Base-by-base conservation (phyloP, 441 rosid genomes). In the Breynia disticha region DNA sequence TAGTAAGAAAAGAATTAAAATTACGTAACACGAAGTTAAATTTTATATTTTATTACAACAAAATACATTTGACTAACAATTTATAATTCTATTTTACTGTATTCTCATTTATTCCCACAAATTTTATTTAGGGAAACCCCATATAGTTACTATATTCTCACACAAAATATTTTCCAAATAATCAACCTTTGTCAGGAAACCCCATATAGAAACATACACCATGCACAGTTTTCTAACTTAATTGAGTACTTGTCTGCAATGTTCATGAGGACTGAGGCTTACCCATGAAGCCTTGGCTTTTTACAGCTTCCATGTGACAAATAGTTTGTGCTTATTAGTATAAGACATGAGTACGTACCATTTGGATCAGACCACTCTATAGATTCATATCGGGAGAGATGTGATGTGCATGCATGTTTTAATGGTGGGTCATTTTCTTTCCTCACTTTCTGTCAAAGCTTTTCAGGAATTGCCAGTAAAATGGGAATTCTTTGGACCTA, bases 151-250 rank as follows among this genome's bases (percentile, higher is more conserved):
- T n/a, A n/a, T n/a, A n/a, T n/a, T n/a, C n/a, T n/a, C n/a, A n/a
- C n/a, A n/a, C n/a, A n/a, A n/a, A n/a, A n/a, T n/a, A n/a, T n/a
- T n/a, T n/a, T n/a, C n/a, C n/a, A 28, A 28, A 59, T 60, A 60
- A 69, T 64, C 55, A 44, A 56, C 50, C 46, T 44, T 66, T 56
- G 68, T 46, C 42, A 64, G 54, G 60, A 72, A 69, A 71, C 70
- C 74, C 68, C 70, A 37, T 57, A 50, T 68, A 67, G 63, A 66
- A 72, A 61, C 71, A 65, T 46, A 56, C 17, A 52, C 42, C 35
- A 28, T 28, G 35, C 35, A 28, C 35, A 28, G 35, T 28, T 28
- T 28, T 2, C 8, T 28, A 28, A 28, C 35, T 28, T 28, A 5
- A 28, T 9, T 28, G 35, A 28, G 35, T 28, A 28, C 35, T 1